phyloP scores from a whole-genome alignment of 345 rosid genomes.

The Luvunga scandens region DNA sequence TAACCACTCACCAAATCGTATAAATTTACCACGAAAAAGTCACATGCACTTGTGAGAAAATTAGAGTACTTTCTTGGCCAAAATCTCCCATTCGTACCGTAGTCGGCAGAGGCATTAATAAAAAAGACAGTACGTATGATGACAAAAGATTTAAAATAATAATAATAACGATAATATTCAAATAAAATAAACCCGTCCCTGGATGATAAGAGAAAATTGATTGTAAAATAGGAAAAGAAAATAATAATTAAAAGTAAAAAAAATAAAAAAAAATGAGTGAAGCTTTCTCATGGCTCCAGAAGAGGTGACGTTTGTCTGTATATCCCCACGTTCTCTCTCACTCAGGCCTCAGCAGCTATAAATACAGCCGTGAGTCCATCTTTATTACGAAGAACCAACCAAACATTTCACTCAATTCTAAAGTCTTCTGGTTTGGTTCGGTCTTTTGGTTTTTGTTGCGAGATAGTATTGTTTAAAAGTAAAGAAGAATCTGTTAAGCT shows the following conservation, averaged over 20 bases:
- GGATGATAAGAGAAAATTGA: not conserved
- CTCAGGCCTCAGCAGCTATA: slow-evolving; percentile 23
- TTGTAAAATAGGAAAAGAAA: not conserved
- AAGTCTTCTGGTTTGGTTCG: not conserved
- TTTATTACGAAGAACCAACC: not conserved
- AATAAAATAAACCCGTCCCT: not conserved
- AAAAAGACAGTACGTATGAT: not conserved
- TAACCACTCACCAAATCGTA: not conserved
- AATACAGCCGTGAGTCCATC: slow-evolving; percentile 22
- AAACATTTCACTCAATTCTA: not conserved
- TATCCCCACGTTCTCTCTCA: slow-evolving; percentile 21
- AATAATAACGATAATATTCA: not conserved
- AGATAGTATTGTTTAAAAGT: slow-evolving; percentile 14
- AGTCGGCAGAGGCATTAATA: slow-evolving; percentile 13
- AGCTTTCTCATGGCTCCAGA: slow-evolving; percentile 26
- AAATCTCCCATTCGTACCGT: slow-evolving; percentile 2
- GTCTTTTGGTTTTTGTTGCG: not conserved
- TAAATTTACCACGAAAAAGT: not conserved
- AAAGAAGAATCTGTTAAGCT: slow-evolving; percentile 68
- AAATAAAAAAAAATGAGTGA: slow-evolving; percentile 17
- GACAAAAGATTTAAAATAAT: too few species aligned
- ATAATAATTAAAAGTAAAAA: too few species aligned
- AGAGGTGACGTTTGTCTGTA: slow-evolving; percentile 30
- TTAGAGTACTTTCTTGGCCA: not conserved
- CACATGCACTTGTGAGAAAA: not conserved